phyloP scores from a whole-genome alignment of 371 early-diverging fungal genomes.

The Mortierella sp. region DNA sequence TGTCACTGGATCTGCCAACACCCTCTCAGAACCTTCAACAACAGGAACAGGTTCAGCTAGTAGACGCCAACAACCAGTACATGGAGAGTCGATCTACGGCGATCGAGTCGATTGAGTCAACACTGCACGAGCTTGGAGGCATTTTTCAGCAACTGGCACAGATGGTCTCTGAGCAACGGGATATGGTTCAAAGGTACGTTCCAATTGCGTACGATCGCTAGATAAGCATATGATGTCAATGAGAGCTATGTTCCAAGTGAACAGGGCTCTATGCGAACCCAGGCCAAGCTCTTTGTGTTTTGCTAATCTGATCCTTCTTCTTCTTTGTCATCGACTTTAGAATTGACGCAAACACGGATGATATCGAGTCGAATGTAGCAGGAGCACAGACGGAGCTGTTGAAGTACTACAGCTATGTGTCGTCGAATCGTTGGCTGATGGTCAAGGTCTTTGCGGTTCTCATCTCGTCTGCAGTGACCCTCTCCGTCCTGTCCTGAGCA shows the following conservation, averaged over 20 bases:
- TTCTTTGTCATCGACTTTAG: conserved; percentile 52
- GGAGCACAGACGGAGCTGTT: conserved; percentile 93
- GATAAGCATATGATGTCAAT: not conserved
- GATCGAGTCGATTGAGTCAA: conserved; percentile 95
- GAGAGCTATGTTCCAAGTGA: not conserved
- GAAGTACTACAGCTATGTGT: conserved; percentile 91
- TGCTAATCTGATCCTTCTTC: no score
- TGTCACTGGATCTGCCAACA: conserved; percentile 60
- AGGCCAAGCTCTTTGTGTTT: not conserved
- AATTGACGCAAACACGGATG: conserved; percentile 96
- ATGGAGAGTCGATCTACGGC: conserved; percentile 91
- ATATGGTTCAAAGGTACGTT: conserved; percentile 87
- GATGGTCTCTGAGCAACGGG: conserved; percentile 96
- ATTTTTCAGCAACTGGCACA: conserved; percentile 95
- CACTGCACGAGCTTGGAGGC: conserved; percentile 96
- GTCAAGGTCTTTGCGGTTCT: conserved; percentile 92
- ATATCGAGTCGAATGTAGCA: conserved; percentile 91
- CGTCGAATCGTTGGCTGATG: conserved; percentile 96
- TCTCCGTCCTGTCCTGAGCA: conserved; percentile 42
- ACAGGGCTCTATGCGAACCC: not conserved
- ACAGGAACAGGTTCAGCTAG: conserved; percentile 58
- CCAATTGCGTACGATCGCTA: not conserved
- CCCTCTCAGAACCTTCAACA: conserved; percentile 56
- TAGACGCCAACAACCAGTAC: conserved; percentile 64
- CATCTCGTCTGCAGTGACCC: conserved; percentile 60